Evolutionary conservation across 257 asterid species (phyloP), one percentile per base, ranked within the genome.

Genomic region (Voacanga thouarsii): DNA sequence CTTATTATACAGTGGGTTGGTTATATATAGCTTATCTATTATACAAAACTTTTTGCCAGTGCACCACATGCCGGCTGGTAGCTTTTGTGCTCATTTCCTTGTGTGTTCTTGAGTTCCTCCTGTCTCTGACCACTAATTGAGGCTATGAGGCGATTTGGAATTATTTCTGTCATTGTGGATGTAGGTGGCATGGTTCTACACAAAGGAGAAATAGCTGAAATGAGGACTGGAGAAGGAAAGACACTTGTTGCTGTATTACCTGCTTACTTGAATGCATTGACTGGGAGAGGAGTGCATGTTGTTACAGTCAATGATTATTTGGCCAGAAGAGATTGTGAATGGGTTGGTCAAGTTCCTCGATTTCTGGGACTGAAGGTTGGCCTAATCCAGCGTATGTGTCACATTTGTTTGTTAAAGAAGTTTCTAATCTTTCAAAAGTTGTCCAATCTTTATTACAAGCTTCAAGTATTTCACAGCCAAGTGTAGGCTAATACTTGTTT

Each of bases 281-380:
- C 93, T 47, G 97, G 97, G 63, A 95, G 88, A 83, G 98, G 99
- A 57, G 99, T 95, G 69, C 96, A 95, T 75, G 94, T 85, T 82
- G 97, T 95, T 79, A 95, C 99, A 0, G 98, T 95, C 56, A 95
- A 95, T 82, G 99, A 95, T 84, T 95, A 95, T 84, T 86, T 95
- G 85, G 99, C 99, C 72, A 87, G 99, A 74, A 87, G 99, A 76
- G 99, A 95, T 80, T 95, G 99, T 79, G 99, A 95, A 85, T 93
- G 99, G 99, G 98, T 95, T 79, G 99, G 99, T 84, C 99, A 95
- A 88, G 96, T 95, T 84, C 97, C 98, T 19, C 94, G 99, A 59
- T 95, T 93, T 87, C 97, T 95, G 57, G 99, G 99, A 83, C 83
- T 95, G 89, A 93, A 92, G 89, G 97, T 95, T 89, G 99, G 99